Base-by-base conservation (phyloP, 2,329 filamentous ascomycete species). In the Aschersonia sp. region DNA sequence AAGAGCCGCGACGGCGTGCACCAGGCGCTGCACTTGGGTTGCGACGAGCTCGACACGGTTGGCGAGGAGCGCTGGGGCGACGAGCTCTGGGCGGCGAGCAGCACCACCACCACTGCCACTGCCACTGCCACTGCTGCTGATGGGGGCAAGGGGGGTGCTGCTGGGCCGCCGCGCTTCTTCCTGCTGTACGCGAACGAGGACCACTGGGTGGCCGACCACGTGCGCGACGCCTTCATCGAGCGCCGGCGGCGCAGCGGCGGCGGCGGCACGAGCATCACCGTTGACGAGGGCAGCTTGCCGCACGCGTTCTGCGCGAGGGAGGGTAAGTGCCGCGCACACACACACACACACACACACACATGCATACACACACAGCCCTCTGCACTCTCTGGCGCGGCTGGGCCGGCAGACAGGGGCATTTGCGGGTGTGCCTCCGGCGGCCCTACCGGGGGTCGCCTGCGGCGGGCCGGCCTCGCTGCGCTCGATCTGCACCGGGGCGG, bases 111-210 rank as follows among this genome's bases (percentile, higher is more conserved):
- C 14, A 22, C 9, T 9, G 40, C 9, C n/a, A 42, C 9, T 22
- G 22, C 7, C 9, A 42, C 7, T 10, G n/a, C n/a, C n/a, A n/a
- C n/a, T n/a, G n/a, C n/a, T n/a, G n/a, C n/a, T n/a, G n/a, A n/a
- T n/a, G n/a, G n/a, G n/a, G n/a, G n/a, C n/a, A n/a, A n/a, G n/a
- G n/a, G n/a, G 2, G 40, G 40, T 29, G 11, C 40, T n/a, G 40
- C 6, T 37, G 33, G 7, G 33, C 49, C 60, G 29, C 71, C 70
- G 1, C 76, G 71, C 51, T 75, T 82, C 55, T 72, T 75, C 53
- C 70, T 81, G 52, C 74, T 79, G 45, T 83, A 80, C 53, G 79
- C 72, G 2, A 64, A 71, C 51, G 62, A 73, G 46, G 79, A 83
- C 51, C 71, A 80, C 49, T 83, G 79, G 79, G 76, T 83, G 1